These are phyloP conservation scores for Aspergillus brasiliensis DNA, from an alignment of 2,329 filamentous ascomycete genomes.

Conservation along the genomic window DNA sequence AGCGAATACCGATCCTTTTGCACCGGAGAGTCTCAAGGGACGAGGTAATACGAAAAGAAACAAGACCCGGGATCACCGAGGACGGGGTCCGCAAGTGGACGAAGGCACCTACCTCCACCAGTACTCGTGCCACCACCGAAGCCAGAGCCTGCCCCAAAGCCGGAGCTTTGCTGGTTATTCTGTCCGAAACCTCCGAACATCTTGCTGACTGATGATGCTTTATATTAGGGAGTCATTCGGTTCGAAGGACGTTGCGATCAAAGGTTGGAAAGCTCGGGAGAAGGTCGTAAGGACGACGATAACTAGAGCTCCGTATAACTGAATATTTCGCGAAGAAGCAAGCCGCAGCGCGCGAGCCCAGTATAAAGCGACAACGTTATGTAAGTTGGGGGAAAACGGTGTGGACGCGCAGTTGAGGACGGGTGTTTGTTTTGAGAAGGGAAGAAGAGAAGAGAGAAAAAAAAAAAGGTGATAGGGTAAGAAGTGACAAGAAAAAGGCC, in stretches of 20 bases:
- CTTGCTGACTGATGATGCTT: constrained; percentile 28
- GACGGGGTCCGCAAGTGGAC: constrained; percentile 6
- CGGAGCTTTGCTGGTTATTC: constrained; percentile 53
- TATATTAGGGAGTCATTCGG: constrained; percentile 34
- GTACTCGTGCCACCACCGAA: constrained; percentile 37
- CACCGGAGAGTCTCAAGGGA: constrained; percentile 7
- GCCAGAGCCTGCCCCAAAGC: constrained; percentile 41
- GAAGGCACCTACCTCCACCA: constrained; percentile 40
- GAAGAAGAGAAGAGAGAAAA: background rate
- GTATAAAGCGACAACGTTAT: background rate
- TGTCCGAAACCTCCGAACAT: constrained; percentile 60
- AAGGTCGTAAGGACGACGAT: background rate
- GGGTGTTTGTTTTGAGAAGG: constrained; percentile 13
- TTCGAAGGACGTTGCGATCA: constrained; percentile 15
- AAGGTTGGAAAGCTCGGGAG: background rate
- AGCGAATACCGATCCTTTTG: constrained; percentile 20
- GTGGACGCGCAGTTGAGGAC: constrained; percentile 18
- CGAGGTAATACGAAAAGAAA: constrained; percentile 11
- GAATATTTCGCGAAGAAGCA: constrained; percentile 3
- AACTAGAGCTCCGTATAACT: background rate
- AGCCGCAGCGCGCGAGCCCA: constrained; percentile 8
- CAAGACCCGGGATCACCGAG: constrained; percentile 10
- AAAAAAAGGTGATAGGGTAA: background rate
- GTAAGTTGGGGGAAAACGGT: constrained; percentile 5
- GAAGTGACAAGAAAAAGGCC: constrained; percentile 13